Evolutionary conservation across 225 moss, liverwort and hornwort species (phyloP), one percentile per base, ranked within the genome.

Genomic region (Climacium dendroides): DNA sequence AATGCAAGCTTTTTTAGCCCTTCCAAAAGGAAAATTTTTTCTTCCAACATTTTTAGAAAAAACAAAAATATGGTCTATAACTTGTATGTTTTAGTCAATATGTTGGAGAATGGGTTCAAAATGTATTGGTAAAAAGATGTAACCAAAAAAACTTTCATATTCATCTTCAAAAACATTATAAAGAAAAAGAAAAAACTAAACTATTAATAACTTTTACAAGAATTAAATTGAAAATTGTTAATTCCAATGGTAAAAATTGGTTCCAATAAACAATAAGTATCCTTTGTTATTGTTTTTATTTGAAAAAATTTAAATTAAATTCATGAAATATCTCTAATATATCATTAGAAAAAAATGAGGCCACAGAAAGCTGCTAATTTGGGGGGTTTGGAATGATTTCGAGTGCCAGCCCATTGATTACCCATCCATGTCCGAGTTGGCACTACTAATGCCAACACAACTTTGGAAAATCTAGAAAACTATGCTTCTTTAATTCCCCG

Each of bases 191-290:
- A 45, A 71, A 45, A 10, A 2, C 6, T 16, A 71, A 43, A 28
- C 1, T 0, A 0, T 10, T 43, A 45, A 0, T 28, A 28, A 45
- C 5, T 0, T 45, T 28, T 17, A 28, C 10, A 45, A 28, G 45
- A 72, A n/a, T n/a, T n/a, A n/a, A 71, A 45, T 17, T 72, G 28
- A 45, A 28, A 45, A 72, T 16, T 15, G 45, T 7, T 15, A 15
- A 32, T 61, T 7, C 61, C 61, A 14, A 61, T 61, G 61, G 5
- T 37, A 3, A 66, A 15, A 72, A 28, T 45, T n/a, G n/a, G 45
- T 45, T 29, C 4, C 4, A 6, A 4, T 10, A 29, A 28, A 29
- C 72, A 15, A 28, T 6, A 72, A 9, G 4, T 17, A 29, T 45
- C 29, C 10, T 6, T 29, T 9, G 5, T 43, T 28, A 15, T 6